Evolutionary conservation across 139 green algal species (phyloP).

Genomic region (Coccomyxa sp.): DNA sequence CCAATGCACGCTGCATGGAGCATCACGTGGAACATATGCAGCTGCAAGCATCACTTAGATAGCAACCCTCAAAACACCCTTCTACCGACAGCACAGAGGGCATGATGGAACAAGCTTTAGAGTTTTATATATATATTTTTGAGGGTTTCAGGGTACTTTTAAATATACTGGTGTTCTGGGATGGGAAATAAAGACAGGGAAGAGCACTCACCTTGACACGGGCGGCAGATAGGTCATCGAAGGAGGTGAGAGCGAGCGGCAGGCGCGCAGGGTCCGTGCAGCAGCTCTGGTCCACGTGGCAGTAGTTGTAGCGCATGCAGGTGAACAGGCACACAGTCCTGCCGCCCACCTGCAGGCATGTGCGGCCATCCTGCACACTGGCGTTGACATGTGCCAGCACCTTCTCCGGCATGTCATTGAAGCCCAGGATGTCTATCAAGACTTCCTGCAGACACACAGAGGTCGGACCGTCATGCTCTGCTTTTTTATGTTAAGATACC

Average conservation of each 20-base stretch:
- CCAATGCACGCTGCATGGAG: too few relatives aligned
- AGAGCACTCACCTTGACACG: background rate
- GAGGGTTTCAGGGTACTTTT: too few relatives aligned
- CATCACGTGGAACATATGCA: too few relatives aligned
- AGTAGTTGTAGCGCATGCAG: slow-evolving; percentile 12
- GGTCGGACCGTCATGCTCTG: too few relatives aligned
- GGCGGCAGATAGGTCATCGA: background rate
- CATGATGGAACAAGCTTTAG: too few relatives aligned
- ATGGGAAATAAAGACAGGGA: too few relatives aligned
- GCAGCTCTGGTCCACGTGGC: slow-evolving; percentile 2
- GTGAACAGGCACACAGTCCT: background rate
- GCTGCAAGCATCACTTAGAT: too few relatives aligned
- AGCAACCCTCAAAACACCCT: too few relatives aligned
- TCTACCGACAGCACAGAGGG: too few relatives aligned
- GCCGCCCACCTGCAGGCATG: background rate
- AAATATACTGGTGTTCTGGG: too few relatives aligned
- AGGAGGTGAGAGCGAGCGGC: background rate
- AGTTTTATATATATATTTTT: too few relatives aligned
- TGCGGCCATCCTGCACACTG: background rate
- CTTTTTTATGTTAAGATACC: too few relatives aligned
- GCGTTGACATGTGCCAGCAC: background rate
- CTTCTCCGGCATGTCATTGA: background rate
- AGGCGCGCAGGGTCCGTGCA: background rate
- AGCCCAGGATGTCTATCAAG: background rate
- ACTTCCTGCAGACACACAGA: background rate